Base-by-base conservation (phyloP, 2,329 filamentous ascomycete genomes). In the Tolypocladium tropicale region DNA sequence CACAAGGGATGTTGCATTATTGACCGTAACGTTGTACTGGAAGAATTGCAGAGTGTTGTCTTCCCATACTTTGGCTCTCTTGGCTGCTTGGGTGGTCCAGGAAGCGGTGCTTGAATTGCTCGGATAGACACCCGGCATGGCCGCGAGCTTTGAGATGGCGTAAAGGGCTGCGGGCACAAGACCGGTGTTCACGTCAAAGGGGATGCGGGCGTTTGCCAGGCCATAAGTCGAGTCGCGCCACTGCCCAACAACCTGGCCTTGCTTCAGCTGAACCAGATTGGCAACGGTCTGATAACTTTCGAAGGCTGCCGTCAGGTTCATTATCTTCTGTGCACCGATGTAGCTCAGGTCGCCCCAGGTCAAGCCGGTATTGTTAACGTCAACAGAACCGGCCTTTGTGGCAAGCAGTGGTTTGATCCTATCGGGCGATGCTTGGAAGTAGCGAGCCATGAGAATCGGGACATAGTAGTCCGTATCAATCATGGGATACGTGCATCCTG, bases 101-200 rank as follows among this genome's bases (percentile, higher is more conserved):
- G 75, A 66, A 14, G 25, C 50, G 0, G 56, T 58, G 12, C 39
- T 21, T 0, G 74, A 54, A 55, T 78, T 73, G 2, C 73, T 65
- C 0, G 78, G 68, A 58, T 80, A 85, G 59, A 84, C 74, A 1
- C 76, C 78, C 0, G 72, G 68, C 54, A 55, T 58, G 0, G 67
- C 66, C 2, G 80, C 71, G 2, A 86, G 69, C 0, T 73, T 71
- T 2, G 78, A 76, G 39, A 87, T 84, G 2, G 82, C 76, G 12
- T 79, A 74, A 0, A 87, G 72, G 2, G 80, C 82, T 2, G 84
- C 83, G 0, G 84, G 84, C 0, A 79, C 80, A 0, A 87, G 71
- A 1, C 81, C 83, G 0, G 80, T 80, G 61, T 86, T 87, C 28
- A 86, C 83, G 58, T 86, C 78, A 63, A 83, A 86, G 0, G 84